phyloP scores from a whole-genome alignment of 208 protist genomes.

The Kentomonas sorsogonicus region DNA sequence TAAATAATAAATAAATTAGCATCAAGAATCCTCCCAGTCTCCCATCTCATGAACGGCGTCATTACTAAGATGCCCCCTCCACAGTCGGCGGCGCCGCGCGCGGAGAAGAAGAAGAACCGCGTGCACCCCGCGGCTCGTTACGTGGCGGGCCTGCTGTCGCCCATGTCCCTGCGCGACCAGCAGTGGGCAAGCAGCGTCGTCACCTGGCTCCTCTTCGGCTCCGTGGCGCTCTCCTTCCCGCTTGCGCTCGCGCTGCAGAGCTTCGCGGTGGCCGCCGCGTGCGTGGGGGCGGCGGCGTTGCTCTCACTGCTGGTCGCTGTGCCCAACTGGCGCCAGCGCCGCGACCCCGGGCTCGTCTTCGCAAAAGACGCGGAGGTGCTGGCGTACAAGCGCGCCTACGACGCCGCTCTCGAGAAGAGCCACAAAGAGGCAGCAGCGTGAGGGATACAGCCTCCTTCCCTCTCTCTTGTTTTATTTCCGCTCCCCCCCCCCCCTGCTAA shows the following conservation, averaged over 20 bases:
- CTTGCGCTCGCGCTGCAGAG: slow-evolving; percentile 48
- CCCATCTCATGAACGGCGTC: background rate
- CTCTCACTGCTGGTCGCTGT: slow-evolving; percentile 44
- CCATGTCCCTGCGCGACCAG: slow-evolving; percentile 79
- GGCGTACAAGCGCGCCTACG: slow-evolving; percentile 51
- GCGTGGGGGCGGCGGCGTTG: slow-evolving; percentile 23
- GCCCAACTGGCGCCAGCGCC: slow-evolving; percentile 76
- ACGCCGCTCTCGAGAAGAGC: slow-evolving; percentile 21
- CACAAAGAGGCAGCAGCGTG: slow-evolving; percentile 1
- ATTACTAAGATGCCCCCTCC: background rate
- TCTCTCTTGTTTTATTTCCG: background rate
- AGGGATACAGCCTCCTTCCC: no score
- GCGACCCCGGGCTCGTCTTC: slow-evolving; percentile 49
- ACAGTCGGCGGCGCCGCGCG: no score
- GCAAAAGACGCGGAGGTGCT: slow-evolving; percentile 45
- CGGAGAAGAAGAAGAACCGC: background rate
- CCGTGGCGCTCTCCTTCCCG: slow-evolving; percentile 45
- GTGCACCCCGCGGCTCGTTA: slow-evolving; percentile 58
- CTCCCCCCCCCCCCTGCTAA: background rate
- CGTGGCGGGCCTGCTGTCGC: slow-evolving; percentile 57
- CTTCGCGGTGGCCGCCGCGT: slow-evolving; percentile 42
- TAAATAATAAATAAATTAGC: background rate
- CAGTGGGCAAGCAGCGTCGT: slow-evolving; percentile 18
- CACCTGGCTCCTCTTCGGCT: slow-evolving; percentile 38
- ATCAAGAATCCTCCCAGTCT: background rate